Percentiles rank a stretch among this genome's conserved stretches.
Conservation (phyloP, 257 asterid genomes). For the Agastache rugosa region DNA sequence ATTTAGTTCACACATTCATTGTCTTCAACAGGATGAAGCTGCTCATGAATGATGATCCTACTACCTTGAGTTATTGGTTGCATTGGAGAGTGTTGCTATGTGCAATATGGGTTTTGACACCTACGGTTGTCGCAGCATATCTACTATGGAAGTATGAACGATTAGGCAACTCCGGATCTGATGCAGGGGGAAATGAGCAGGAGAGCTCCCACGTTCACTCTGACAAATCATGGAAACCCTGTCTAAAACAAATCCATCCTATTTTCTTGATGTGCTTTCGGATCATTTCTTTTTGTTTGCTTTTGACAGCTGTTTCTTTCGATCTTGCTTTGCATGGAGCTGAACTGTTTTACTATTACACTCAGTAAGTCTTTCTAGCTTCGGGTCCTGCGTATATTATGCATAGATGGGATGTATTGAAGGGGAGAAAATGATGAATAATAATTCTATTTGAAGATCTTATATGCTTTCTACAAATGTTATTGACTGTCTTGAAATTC, state of each 20-base stretch:
- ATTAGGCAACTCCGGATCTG: constrained; percentile 41
- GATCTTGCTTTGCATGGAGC: constrained; percentile 72
- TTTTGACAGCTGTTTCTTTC: constrained; percentile 55
- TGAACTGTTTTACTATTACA: constrained; percentile 72
- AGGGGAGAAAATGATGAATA: not conserved
- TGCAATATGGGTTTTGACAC: constrained; percentile 69
- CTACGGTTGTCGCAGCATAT: constrained; percentile 50
- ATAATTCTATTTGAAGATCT: constrained; percentile 1
- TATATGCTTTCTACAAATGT: constrained; percentile 1
- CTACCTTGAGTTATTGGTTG: constrained; percentile 83
- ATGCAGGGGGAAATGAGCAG: constrained; percentile 35
- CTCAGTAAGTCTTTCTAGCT: constrained; percentile 72
- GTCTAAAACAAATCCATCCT: constrained; percentile 64
- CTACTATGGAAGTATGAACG: constrained; percentile 77
- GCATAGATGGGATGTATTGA: not conserved
- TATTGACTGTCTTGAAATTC: constrained; percentile 28
- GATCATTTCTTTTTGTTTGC: constrained; percentile 66
- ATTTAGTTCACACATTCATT: constrained; percentile 29
- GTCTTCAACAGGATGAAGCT: constrained; percentile 69
- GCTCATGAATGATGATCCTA: constrained; percentile 53
- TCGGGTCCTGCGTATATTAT: not conserved
- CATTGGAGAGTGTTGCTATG: constrained; percentile 78
- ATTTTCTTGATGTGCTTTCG: constrained; percentile 62
- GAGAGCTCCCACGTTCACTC: constrained; percentile 31
- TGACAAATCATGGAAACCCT: constrained; percentile 83